These are phyloP conservation scores for Stylosanthes scabra DNA, from an alignment of 331 rosid species.

Conservation along the genomic window DNA sequence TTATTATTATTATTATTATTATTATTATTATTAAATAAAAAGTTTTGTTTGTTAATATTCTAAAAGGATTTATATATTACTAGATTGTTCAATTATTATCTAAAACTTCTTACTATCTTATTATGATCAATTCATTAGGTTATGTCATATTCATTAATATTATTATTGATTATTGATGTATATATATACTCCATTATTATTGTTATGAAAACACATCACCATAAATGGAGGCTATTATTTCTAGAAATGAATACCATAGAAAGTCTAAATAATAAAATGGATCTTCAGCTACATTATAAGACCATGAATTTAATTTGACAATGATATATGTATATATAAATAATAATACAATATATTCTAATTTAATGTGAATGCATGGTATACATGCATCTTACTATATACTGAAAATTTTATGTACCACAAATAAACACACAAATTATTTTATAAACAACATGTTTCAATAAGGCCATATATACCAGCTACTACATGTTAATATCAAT, in stretches of 20 bases:
- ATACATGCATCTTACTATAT: background rate
- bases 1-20: too few species aligned
- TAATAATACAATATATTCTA: too few species aligned
- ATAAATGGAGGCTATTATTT: constrained; percentile 37
- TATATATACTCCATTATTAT: background rate
- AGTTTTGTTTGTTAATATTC: background rate
- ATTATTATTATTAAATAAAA: too few species aligned
- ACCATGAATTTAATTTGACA: constrained; percentile 18
- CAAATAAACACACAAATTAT: background rate
- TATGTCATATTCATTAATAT: background rate
- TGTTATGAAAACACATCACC: constrained; percentile 1
- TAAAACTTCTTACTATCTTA: background rate
- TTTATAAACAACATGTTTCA: background rate
- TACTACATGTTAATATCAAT: too few species aligned
- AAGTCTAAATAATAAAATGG: background rate
- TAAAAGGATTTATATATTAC: background rate
- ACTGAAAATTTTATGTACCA: too few species aligned
- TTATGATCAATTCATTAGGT: background rate
- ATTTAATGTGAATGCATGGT: too few species aligned
- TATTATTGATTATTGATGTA: background rate
- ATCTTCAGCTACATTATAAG: background rate
- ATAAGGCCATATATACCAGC: too few species aligned
- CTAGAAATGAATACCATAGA: background rate
- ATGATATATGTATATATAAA: too few species aligned
- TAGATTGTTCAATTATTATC: background rate